Conservation (phyloP, 495 filamentous ascomycete species). For the Penicillium malachiteum region DNA sequence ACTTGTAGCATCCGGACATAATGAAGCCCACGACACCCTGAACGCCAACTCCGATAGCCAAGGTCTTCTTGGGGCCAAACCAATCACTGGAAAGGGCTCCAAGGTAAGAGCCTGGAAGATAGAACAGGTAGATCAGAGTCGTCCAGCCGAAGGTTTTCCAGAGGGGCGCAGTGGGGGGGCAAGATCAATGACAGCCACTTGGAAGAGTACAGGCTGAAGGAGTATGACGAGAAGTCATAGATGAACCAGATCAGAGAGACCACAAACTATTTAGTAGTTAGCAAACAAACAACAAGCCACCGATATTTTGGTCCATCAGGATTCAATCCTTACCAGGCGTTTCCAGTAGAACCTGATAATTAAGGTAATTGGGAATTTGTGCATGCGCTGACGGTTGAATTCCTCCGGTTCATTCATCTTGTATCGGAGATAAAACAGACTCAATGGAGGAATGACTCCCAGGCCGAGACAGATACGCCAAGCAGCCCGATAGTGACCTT, state of each 20-base stretch:
- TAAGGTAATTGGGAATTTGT: conserved; percentile 47
- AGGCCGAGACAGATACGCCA: conserved; percentile 78
- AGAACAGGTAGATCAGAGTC: conserved; percentile 80
- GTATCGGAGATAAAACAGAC: conserved; percentile 70
- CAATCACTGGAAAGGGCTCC: conserved; percentile 75
- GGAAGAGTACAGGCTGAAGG: conserved; percentile 76
- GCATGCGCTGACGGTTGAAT: conserved; percentile 63
- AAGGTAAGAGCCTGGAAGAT: conserved; percentile 75
- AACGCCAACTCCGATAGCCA: conserved; percentile 62
- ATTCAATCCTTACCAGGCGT: conserved; percentile 32
- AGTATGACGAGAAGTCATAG: conserved; percentile 83
- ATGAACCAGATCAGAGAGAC: conserved; percentile 89
- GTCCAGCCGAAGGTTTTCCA: conserved; percentile 83
- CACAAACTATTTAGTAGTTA: conserved; percentile 44
- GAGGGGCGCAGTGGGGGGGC: conserved; percentile 51
- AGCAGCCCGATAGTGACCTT: conserved; percentile 66
- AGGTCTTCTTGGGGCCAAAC: conserved; percentile 70
- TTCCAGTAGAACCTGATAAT: conserved; percentile 57
- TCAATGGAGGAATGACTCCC: conserved; percentile 74
- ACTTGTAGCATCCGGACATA: conserved; percentile 74
- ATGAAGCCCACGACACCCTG: conserved; percentile 83
- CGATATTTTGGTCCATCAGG: too few relatives aligned
- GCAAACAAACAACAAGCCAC: neutral
- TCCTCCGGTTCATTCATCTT: conserved; percentile 82
- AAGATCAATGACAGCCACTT: conserved; percentile 68